Evolutionary conservation across 164 flowering plant genomes (phyloP).

Genomic region (Tetracentron sinense): DNA sequence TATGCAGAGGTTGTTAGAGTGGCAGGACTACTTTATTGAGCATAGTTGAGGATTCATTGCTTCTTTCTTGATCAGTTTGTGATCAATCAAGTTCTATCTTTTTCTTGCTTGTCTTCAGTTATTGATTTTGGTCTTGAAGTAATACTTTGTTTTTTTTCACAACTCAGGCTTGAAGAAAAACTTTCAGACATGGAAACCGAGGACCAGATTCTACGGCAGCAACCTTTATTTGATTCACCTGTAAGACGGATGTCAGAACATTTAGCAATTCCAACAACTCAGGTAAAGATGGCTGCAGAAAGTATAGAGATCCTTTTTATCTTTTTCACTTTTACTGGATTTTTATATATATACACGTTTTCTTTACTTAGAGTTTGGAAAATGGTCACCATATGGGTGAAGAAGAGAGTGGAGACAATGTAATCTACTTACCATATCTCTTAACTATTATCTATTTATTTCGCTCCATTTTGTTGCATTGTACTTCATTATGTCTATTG

Average conservation of each 20-base stretch:
- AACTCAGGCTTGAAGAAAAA: constrained; percentile 75
- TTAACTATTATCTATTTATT: neutral
- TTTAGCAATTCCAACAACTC: constrained; percentile 30
- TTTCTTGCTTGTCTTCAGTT: neutral
- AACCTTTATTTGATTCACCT: constrained; percentile 49
- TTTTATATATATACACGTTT: neutral
- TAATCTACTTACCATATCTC: constrained; percentile 17
- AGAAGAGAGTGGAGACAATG: constrained; percentile 40
- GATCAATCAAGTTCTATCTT: too few relatives aligned
- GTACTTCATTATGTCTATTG: neutral
- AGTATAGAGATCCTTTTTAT: neutral
- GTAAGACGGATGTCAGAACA: constrained; percentile 44
- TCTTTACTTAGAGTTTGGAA: constrained; percentile 46
- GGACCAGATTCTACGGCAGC: constrained; percentile 72
- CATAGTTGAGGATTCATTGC: neutral
- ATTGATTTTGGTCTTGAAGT: neutral
- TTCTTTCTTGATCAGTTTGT: too few relatives aligned
- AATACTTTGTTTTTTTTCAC: constrained; percentile 8
- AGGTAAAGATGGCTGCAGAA: constrained; percentile 27
- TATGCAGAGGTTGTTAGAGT: constrained; percentile 67
- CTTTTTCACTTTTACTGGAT: neutral
- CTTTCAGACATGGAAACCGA: constrained; percentile 75
- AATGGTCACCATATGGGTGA: constrained; percentile 68
- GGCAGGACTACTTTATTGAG: neutral
- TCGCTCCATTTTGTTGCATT: neutral